Conservation (phyloP, 495 filamentous ascomycete genomes). For the Margaritispora aquatica region DNA sequence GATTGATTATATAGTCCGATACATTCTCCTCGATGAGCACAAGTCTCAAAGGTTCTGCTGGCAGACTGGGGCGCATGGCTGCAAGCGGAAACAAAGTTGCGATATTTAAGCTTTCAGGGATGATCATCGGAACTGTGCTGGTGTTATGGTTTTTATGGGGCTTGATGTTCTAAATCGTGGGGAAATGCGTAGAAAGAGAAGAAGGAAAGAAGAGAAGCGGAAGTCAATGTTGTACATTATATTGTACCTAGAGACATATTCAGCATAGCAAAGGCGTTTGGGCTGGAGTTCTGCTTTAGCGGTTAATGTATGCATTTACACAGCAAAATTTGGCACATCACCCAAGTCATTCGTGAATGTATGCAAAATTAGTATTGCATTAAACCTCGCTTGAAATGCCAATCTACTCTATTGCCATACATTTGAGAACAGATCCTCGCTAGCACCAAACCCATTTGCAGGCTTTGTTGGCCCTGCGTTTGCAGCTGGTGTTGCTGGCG, state of each 20-base stretch:
- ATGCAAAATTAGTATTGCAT: no score
- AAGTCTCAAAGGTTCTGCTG: slow-evolving; percentile 76
- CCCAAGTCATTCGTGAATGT: neutral
- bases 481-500: slow-evolving; percentile 35
- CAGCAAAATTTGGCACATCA: neutral
- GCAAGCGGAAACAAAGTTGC: slow-evolving; percentile 84
- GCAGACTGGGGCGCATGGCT: slow-evolving; percentile 87
- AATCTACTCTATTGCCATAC: slow-evolving; percentile 53
- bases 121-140: slow-evolving; percentile 68
- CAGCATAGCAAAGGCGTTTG: slow-evolving; percentile 24
- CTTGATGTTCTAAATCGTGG: slow-evolving; percentile 52
- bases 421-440: slow-evolving; percentile 88
- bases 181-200: neutral
- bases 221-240: slow-evolving; percentile 7
- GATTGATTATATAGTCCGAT: slow-evolving; percentile 30
- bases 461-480: slow-evolving; percentile 43
- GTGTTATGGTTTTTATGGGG: slow-evolving; percentile 66
- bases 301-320: neutral
- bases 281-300: slow-evolving; percentile 6
- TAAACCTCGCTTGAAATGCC: no score
- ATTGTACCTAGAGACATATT: slow-evolving; percentile 13
- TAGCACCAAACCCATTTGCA: slow-evolving; percentile 50
- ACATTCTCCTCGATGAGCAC: slow-evolving; percentile 55
- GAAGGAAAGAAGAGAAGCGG: slow-evolving; percentile 2
- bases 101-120: slow-evolving; percentile 80